Base-by-base conservation (phyloP, 495 filamentous ascomycete species). In the Penicillium lividum region DNA sequence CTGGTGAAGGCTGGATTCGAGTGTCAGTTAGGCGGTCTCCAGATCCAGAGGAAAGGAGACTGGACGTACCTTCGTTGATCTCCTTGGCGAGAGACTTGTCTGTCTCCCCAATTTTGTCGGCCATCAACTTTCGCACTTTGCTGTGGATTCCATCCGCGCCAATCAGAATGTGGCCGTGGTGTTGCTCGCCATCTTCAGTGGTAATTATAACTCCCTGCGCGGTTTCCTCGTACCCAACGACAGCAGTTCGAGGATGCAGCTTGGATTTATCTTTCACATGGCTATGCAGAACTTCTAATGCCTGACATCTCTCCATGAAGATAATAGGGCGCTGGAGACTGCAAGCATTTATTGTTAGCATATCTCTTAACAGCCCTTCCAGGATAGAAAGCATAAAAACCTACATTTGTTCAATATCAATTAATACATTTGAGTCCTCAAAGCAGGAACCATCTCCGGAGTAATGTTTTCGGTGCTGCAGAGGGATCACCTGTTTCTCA, bases 131-230 rank as follows among this genome's bases (percentile, higher is more conserved):
- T 28, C 77, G 62, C 25, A 74, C 73, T 55, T 56, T 66, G 60
- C 78, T 80, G 55, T 78, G 73, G 22, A 81, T 72, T 0, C 80
- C 81, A 59, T 83, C 81, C 15, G 72, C 73, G 0, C 78, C 80
- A 7, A 80, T 66, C 3, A 83, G 57, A 13, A 81, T 48, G 38
- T 77, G 64, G 0, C 79, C 80, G 7, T 59, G 46, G 47, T 71
- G 53, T 5, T 51, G 43, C 8, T 30, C 18, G 13, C 59, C 59
- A 38, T 66, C 53, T 3, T 50, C 36, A 0, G 63, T 62, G 6
- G 56, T 57, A 16, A 62, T 30, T 5, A 54, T 56, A 10, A 66
- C 45, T 4, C 51, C 51, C 0, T 62, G 25, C 11, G 36, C 29
- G 7, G 56, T 53, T 44, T 68, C 60, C 34, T 58, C 57, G 31